Base-by-base conservation (phyloP, 345 rosid genomes). In the Salix udensis region DNA sequence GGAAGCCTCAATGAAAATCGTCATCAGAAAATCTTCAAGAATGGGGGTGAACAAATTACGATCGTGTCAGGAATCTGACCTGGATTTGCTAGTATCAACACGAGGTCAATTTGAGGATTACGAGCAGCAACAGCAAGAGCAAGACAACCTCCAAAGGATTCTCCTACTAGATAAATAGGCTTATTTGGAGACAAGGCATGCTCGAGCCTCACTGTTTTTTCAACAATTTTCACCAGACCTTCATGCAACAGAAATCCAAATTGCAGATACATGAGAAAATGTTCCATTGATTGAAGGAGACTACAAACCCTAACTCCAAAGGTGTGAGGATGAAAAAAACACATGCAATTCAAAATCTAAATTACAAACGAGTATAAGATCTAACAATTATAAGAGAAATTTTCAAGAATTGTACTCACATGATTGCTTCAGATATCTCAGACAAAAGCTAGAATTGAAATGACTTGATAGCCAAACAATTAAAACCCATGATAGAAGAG, bases 151-250 rank as follows among this genome's bases (percentile, higher is more conserved):
- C 98, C 98, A 79, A 92, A 82, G 60, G 98, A 95, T 77, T 95
- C 97, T 2, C 96, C 96, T 11, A 91, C 91, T 62, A 95, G 80
- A 87, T 90, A 88, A 37, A 94, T 91, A 31, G 98, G 98, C 83
- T 84, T 90, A 60, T 85, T 72, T 6, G 97, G 96, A 66, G 78
- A 78, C 31, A 80, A 75, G 39, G 86, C 83, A 77, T 88, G 84
- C 86, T 90, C 90, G 39, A 66, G 71, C 75, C 77, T 87, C 73
- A 92, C 77, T 16, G 87, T 88, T 80, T 91, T 83, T 84, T 91
- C 97, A 1, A 92, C 89, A 52, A 89, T 31, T 71, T 82, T 84
- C 82, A 90, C 79, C 80, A 92, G 82, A 71, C 84, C 97, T 94
- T 80, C 55, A 85, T 36, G 44, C 50, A 65, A 76, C 12, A 73